A percentile compares a stretch with the other conserved stretches of the same genome.
These are phyloP conservation scores for Ceratocystis huliohia DNA, from an alignment of 2,329 filamentous ascomycete genomes.

Conservation along the genomic window DNA sequence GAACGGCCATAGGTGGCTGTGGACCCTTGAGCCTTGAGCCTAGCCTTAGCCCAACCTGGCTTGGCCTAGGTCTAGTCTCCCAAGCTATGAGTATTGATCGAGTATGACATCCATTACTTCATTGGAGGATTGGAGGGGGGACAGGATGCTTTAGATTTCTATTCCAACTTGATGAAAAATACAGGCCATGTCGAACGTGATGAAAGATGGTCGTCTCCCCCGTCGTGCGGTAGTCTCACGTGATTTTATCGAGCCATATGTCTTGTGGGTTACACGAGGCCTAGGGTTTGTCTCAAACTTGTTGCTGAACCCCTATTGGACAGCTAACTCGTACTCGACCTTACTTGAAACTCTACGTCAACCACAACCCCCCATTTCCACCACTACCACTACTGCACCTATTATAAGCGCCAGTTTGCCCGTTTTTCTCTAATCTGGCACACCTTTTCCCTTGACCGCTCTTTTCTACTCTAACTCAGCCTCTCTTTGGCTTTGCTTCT, in stretches of 20 bases:
- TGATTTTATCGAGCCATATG: not conserved
- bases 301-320: not conserved
- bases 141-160: not conserved
- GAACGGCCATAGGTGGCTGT: constrained; percentile 13
- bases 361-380: not conserved
- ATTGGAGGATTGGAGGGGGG: not conserved
- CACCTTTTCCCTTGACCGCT: not conserved
- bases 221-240: not conserved
- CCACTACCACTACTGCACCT: not conserved
- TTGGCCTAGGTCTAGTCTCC: not conserved
- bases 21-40: not conserved
- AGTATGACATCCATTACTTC: not conserved
- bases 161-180: constrained; percentile 3
- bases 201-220: not conserved
- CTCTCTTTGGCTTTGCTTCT: not conserved
- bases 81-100: not conserved
- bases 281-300: not conserved
- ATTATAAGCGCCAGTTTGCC: not conserved
- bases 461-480: not conserved
- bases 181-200: not conserved
- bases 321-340: not conserved
- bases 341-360: not conserved
- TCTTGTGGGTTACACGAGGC: not conserved
- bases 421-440: not conserved
- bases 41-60: not conserved